Conservation (phyloP, 1,139 yeast species). For the Pichiaceae sp. region DNA sequence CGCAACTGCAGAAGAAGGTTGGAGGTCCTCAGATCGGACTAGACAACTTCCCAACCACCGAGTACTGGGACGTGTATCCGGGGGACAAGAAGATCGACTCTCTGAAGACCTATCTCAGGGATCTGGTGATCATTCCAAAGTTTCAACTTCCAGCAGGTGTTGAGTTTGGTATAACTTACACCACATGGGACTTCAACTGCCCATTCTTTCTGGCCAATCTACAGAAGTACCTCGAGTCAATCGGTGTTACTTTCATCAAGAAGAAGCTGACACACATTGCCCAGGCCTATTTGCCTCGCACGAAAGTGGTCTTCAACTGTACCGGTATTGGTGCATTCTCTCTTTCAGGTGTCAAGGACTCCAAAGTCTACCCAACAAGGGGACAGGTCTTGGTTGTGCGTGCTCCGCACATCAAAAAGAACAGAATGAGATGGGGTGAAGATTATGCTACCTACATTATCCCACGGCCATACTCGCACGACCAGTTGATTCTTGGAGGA, state of each 20-base stretch:
- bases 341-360: slow-evolving; percentile 48
- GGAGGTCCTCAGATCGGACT: slow-evolving; percentile 48
- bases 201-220: slow-evolving; percentile 44
- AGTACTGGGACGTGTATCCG: slow-evolving; percentile 41
- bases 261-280: slow-evolving; percentile 37
- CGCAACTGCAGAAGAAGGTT: slow-evolving; percentile 30
- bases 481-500: slow-evolving; percentile 59
- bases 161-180: slow-evolving; percentile 41
- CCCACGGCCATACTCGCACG: slow-evolving; percentile 52
- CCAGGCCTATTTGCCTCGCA: slow-evolving; percentile 36
- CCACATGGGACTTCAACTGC: slow-evolving; percentile 57
- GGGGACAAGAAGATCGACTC: slow-evolving; percentile 32
- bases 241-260: slow-evolving; percentile 41
- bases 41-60: slow-evolving; percentile 41
- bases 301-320: slow-evolving; percentile 53
- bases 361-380: slow-evolving; percentile 45
- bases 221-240: slow-evolving; percentile 28
- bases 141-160: slow-evolving; percentile 36
- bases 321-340: slow-evolving; percentile 52
- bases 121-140: slow-evolving; percentile 27
- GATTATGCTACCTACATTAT: slow-evolving; percentile 51
- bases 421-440: slow-evolving; percentile 38
- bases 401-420: slow-evolving; percentile 43
- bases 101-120: slow-evolving; percentile 34
- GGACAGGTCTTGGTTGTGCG: slow-evolving; percentile 58